A percentile compares a stretch with the other conserved stretches of the same genome.
These are phyloP conservation scores for Peterozyma xylosa DNA, from an alignment of 805 yeast species.

Conservation along the genomic window DNA sequence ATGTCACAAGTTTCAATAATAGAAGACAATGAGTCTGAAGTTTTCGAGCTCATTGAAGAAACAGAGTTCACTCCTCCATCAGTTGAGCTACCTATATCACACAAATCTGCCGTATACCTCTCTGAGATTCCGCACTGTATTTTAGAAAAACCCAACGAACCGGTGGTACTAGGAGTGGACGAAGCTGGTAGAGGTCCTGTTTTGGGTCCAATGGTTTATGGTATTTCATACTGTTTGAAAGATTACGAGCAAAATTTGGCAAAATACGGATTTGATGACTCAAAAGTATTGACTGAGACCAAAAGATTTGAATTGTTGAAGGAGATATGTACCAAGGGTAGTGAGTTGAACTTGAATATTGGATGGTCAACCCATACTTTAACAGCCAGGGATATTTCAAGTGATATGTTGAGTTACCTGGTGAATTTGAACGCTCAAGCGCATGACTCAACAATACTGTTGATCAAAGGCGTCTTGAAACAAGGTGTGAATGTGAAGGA, in stretches of 20 bases:
- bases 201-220: slow-evolving; percentile 96
- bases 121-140: slow-evolving; percentile 41
- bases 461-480: slow-evolving; percentile 60
- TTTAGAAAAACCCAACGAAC: slow-evolving; percentile 21
- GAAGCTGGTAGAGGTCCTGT: slow-evolving; percentile 99
- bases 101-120: slow-evolving; percentile 38
- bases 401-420: slow-evolving; percentile 72
- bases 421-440: slow-evolving; percentile 88
- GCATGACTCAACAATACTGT: slow-evolving; percentile 82
- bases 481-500: slow-evolving; percentile 59
- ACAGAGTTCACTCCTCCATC: slow-evolving; percentile 26
- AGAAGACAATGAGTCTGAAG: slow-evolving; percentile 37
- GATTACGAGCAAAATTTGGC: slow-evolving; percentile 41
- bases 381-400: slow-evolving; percentile 80
- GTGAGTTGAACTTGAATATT: slow-evolving; percentile 44
- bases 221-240: slow-evolving; percentile 68
- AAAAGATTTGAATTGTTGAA: slow-evolving; percentile 57
- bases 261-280: slow-evolving; percentile 83
- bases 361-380: slow-evolving; percentile 88
- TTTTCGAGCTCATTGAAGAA: slow-evolving; percentile 19
- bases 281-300: slow-evolving; percentile 75
- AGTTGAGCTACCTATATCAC: slow-evolving; percentile 20
- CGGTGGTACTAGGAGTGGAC: slow-evolving; percentile 79
- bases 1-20: too few relatives aligned
- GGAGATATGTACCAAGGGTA: slow-evolving; percentile 39